Percentiles rank a stretch among this genome's conserved stretches.
phyloP scores from a whole-genome alignment of 768 basidiomycete genomes.

The Rhizopogon salebrosus region DNA sequence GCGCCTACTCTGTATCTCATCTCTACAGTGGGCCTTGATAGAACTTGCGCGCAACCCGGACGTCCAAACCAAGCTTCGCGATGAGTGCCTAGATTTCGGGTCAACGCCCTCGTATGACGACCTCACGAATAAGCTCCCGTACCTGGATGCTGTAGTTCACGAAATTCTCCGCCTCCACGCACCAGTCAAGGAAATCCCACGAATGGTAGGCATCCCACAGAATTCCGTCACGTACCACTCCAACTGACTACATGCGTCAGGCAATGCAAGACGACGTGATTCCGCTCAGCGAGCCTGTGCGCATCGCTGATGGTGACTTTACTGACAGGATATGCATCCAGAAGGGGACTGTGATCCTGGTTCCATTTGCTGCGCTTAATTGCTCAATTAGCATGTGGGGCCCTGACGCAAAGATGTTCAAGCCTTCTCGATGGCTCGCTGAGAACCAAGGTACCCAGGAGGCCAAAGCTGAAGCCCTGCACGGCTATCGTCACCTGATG shows the following conservation, averaged over 20 bases:
- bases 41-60: constrained; percentile 23
- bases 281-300: constrained; percentile 29
- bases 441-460: constrained; percentile 17
- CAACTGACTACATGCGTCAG: constrained; percentile 16
- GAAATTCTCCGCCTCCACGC: constrained; percentile 37
- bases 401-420: constrained; percentile 34
- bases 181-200: constrained; percentile 23
- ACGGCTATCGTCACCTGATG: constrained; percentile 34
- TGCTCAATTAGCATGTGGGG: constrained; percentile 40
- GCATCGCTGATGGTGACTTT: constrained; percentile 19
- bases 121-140: constrained; percentile 31
- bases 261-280: constrained; percentile 34
- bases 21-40: constrained; percentile 29
- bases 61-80: constrained; percentile 21
- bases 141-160: constrained; percentile 36
- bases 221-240: background rate
- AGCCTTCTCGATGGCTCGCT: constrained; percentile 38
- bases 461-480: constrained; percentile 27
- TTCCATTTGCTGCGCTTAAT: constrained; percentile 38
- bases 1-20: background rate
- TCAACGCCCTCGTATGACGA: constrained; percentile 35
- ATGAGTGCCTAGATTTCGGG: constrained; percentile 20
- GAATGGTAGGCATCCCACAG: constrained; percentile 22
- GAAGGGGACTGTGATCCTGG: constrained; percentile 32
- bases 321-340: constrained; percentile 31